Base-by-base conservation (phyloP, 75 land plant genomes). In the Larix kaempferi region DNA sequence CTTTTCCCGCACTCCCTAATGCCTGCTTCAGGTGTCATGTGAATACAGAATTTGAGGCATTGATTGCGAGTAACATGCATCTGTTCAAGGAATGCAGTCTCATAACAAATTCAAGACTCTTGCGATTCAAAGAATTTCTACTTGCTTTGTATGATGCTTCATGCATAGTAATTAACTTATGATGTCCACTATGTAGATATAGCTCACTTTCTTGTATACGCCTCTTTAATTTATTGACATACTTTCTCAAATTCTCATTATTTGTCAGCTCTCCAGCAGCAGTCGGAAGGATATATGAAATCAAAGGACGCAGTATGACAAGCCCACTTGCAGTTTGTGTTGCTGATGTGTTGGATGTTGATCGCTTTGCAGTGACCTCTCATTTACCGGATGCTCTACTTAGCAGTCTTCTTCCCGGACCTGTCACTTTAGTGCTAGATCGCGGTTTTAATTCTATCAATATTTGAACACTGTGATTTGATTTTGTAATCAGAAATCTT, bases 291-390 rank as follows among this genome's bases (percentile, higher is more conserved):
- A 90, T 98, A 26, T 98, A 98, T 78, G 90, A 96, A 74, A 95
- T 98, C 57, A 98, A 98, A 89, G 96, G 94, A 56, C 92, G 99
- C 71, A 87, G 82, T 58, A 76, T 74, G 35, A 90, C 87, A 26
- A 93, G 88, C 29, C 94, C 99, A 57, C 81, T 98, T 62, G 99
- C 99, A 35, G 89, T 95, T 41, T 98, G 96, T 71, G 96, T 98
- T 65, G 96, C 87, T 26, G 90, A 98, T 83, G 92, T 96, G 5
- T 64, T 79, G 44, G 94, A 91, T 71, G 84, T 98, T 69, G 25
- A 76, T 1, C 84, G 87, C 8, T 98, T 91, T 81, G 94, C 94
- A 33, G 82, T 80, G 12, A 88, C 89, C 15, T 77, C 84, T 49
- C 93, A 95, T 83, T 82, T 98, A 76, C 99, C 99, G 55, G 16